Evolutionary conservation across 2,329 filamentous ascomycete species (phyloP).

Genomic region (Ophiostoma himal-ulmi): DNA sequence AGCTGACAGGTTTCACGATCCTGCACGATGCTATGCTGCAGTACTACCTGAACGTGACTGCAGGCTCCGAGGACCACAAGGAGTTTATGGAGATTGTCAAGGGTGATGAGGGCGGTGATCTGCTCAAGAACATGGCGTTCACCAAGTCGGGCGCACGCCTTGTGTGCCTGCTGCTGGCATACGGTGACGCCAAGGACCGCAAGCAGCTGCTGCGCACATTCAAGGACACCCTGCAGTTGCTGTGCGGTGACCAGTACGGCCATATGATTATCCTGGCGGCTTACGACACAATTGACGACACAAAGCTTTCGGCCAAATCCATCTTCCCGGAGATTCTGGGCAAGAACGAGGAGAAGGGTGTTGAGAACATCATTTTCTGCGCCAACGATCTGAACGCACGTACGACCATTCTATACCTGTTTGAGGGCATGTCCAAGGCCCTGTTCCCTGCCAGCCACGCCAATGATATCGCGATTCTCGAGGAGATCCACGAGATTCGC

Average conservation of each 20-base stretch:
- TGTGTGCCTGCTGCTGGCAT: constrained; percentile 72
- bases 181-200: constrained; percentile 86
- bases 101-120: constrained; percentile 81
- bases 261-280: constrained; percentile 78
- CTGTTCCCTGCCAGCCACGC: constrained; percentile 58
- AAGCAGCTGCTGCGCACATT: constrained; percentile 80
- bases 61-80: constrained; percentile 71
- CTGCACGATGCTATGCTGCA: constrained; percentile 97
- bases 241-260: constrained; percentile 73
- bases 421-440: constrained; percentile 58
- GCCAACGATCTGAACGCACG: constrained; percentile 61
- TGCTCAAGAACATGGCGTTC: constrained; percentile 93
- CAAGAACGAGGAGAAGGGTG: constrained; percentile 57
- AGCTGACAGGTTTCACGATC: constrained; percentile 94
- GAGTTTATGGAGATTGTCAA: constrained; percentile 89
- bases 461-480: constrained; percentile 63
- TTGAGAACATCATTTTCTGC: constrained; percentile 58
- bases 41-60: constrained; percentile 77
- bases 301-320: constrained; percentile 76
- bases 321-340: constrained; percentile 83
- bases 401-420: constrained; percentile 71
- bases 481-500: constrained; percentile 72
- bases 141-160: constrained; percentile 82
- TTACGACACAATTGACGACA: constrained; percentile 91
- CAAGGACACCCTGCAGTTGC: constrained; percentile 80